Evolutionary conservation across 768 basidiomycete genomes (phyloP).

Genomic region (Boletellus ananas): DNA sequence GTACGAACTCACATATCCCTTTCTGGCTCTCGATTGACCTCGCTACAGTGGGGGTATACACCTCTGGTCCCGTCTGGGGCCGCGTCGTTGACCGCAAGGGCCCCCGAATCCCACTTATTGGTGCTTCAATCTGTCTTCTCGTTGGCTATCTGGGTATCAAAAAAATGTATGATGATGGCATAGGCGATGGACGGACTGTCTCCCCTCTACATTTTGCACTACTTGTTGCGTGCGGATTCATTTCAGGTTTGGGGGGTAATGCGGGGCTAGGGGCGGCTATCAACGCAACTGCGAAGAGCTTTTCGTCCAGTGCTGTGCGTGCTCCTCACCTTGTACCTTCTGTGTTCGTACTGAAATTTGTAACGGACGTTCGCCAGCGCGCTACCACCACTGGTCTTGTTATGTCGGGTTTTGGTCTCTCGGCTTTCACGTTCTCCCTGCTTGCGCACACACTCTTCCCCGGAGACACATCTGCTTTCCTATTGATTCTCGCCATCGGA

Average conservation of each 20-base stretch:
- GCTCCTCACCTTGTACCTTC: background rate
- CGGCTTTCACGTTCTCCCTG: conserved; percentile 85
- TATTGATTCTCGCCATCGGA: conserved; percentile 72
- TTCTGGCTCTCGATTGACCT: background rate
- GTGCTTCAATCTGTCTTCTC: conserved; percentile 57
- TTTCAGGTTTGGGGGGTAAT: conserved; percentile 77
- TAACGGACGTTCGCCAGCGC: conserved; percentile 40
- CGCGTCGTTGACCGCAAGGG: conserved; percentile 72
- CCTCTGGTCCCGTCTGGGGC: conserved; percentile 75
- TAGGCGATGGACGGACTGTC: conserved; percentile 36
- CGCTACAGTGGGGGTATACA: conserved; percentile 66
- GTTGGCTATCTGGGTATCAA: conserved; percentile 75
- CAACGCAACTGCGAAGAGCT: conserved; percentile 81
- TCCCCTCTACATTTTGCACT: conserved; percentile 42
- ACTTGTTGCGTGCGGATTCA: conserved; percentile 59
- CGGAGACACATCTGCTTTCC: conserved; percentile 73
- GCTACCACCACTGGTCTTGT: conserved; percentile 76
- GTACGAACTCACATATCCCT: conserved; percentile 37
- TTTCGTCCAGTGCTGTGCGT: conserved; percentile 66
- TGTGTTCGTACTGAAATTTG: background rate
- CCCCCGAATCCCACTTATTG: conserved; percentile 60
- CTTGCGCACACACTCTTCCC: conserved; percentile 69
- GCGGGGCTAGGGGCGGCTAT: conserved; percentile 66
- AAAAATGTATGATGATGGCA: conserved; percentile 56
- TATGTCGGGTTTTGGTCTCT: conserved; percentile 84